Conservation (phyloP, 73 alveolate species). For the Tetrahymena malaccensis region DNA sequence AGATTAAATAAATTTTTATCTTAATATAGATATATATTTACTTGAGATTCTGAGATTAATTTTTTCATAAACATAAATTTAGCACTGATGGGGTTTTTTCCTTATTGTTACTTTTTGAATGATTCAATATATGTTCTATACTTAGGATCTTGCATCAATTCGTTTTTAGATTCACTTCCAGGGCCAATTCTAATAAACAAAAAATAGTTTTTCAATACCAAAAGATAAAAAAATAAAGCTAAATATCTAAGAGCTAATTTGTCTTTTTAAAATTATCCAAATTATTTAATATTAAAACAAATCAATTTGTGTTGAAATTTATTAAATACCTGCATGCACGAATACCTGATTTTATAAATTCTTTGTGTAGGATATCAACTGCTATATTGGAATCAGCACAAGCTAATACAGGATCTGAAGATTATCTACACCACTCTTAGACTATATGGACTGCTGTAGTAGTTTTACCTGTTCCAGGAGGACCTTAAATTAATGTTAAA, state of each 20-base stretch:
- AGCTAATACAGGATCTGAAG: not conserved
- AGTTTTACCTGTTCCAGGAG: not conserved
- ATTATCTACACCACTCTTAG: not conserved
- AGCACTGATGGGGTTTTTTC: not conserved
- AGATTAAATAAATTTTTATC: not conserved
- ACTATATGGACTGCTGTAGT: not conserved
- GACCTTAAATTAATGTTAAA: not conserved
- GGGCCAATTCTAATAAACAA: not conserved
- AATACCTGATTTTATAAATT: not conserved
- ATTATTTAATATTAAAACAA: not conserved
- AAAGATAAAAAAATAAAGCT: no score
- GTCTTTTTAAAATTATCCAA: no score
- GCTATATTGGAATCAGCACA: not conserved
- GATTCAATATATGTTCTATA: not conserved
- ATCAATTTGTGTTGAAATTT: not conserved
- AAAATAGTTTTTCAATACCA: no score
- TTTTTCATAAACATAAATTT: not conserved
- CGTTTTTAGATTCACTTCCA: not conserved
- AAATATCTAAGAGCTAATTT: no score
- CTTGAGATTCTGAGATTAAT: not conserved
- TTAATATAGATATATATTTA: not conserved
- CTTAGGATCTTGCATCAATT: not conserved
- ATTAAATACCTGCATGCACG: not conserved
- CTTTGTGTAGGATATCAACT: not conserved
- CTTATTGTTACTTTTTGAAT: not conserved